Conservation (phyloP, 2,329 filamentous ascomycete species). For the Penicillium sumatraense region DNA sequence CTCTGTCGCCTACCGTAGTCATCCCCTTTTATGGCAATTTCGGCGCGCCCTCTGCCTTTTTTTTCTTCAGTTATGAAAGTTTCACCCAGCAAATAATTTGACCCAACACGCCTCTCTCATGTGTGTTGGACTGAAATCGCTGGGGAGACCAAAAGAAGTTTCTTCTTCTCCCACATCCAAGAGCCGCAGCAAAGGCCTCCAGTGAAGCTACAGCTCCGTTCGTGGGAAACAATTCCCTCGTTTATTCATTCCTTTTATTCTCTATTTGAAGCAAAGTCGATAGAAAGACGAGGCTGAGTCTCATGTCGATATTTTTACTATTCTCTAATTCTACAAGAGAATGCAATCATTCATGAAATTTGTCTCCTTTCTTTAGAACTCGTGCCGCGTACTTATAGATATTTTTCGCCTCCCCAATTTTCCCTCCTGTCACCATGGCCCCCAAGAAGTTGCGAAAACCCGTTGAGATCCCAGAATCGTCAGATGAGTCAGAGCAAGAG, state of each 20-base stretch:
- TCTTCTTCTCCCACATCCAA: constrained; percentile 51
- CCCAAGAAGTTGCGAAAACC: constrained; percentile 20
- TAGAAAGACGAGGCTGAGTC: constrained; percentile 3
- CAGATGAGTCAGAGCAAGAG: constrained; percentile 26
- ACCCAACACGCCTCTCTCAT: constrained; percentile 55
- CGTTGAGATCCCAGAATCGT: constrained; percentile 7
- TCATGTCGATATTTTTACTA: constrained; percentile 9
- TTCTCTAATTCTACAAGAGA: constrained; percentile 6
- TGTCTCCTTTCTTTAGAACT: constrained; percentile 14
- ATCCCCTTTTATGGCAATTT: constrained; percentile 7
- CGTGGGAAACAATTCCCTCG: constrained; percentile 47
- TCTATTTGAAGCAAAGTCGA: background rate
- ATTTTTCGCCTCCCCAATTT: constrained; percentile 15
- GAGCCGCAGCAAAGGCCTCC: constrained; percentile 53
- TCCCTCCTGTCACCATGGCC: constrained; percentile 15
- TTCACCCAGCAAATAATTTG: constrained; percentile 64
- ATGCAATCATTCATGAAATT: constrained; percentile 32
- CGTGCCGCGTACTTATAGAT: constrained; percentile 26
- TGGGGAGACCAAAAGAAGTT: constrained; percentile 52
- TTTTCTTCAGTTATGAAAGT: constrained; percentile 57
- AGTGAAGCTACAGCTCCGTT: constrained; percentile 55
- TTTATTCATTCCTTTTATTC: constrained; percentile 5
- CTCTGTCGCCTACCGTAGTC: background rate
- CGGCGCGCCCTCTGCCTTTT: constrained; percentile 26
- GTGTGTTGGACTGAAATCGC: constrained; percentile 64